phyloP scores from a whole-genome alignment of 2,329 filamentous ascomycete species.

The Botrytis cinerea region DNA sequence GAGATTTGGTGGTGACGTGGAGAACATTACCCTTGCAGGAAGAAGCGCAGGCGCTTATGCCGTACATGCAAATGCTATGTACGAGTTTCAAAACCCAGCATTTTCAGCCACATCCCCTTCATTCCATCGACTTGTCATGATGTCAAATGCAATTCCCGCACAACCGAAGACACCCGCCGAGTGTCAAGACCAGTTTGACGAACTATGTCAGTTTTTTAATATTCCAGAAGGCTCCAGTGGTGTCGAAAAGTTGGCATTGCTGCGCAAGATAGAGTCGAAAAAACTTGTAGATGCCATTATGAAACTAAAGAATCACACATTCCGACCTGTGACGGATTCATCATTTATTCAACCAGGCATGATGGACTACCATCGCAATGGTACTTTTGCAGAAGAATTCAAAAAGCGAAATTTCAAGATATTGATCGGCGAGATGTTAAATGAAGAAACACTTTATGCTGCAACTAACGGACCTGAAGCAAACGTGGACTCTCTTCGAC shows the following conservation, averaged over 20 bases:
- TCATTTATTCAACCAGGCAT: slow-evolving; percentile 46
- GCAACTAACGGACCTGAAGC: slow-evolving; percentile 45
- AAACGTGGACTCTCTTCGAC: slow-evolving; percentile 42
- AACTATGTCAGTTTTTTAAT: slow-evolving; percentile 44
- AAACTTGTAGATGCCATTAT: slow-evolving; percentile 44
- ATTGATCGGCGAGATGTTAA: slow-evolving; percentile 48
- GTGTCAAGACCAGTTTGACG: slow-evolving; percentile 47
- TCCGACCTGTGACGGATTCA: slow-evolving; percentile 48
- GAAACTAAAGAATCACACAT: slow-evolving; percentile 49
- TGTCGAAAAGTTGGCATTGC: slow-evolving; percentile 40
- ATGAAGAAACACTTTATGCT: slow-evolving; percentile 49
- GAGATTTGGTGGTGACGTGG: slow-evolving; percentile 58
- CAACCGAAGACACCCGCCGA: slow-evolving; percentile 46
- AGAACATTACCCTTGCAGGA: slow-evolving; percentile 55
- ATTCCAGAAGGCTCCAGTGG: slow-evolving; percentile 36
- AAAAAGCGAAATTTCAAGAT: slow-evolving; percentile 42
- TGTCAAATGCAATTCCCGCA: slow-evolving; percentile 50
- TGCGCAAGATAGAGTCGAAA: slow-evolving; percentile 41
- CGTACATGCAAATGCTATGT: slow-evolving; percentile 37
- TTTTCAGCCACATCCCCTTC: slow-evolving; percentile 25
- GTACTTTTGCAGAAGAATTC: slow-evolving; percentile 45
- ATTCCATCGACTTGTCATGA: slow-evolving; percentile 47
- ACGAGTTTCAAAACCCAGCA: slow-evolving; percentile 33
- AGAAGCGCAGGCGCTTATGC: slow-evolving; percentile 59
- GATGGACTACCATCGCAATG: slow-evolving; percentile 44